Conservation (phyloP, 1,284 basidiomycete genomes). For the Cryptococcus neoformans region DNA sequence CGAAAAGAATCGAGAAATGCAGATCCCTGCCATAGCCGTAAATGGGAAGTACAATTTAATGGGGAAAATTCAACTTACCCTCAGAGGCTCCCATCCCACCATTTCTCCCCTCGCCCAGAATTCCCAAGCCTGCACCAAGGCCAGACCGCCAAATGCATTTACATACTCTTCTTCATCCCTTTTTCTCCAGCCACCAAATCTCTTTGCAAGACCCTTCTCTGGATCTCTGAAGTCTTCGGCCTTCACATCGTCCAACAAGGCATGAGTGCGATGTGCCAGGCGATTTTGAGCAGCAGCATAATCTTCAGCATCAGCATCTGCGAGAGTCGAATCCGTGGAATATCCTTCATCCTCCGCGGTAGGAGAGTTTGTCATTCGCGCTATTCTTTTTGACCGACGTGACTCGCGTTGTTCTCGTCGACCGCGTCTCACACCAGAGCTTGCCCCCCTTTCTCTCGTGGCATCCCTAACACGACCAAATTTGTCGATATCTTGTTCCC, state of each 20-base stretch:
- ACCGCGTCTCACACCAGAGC: constrained; percentile 55
- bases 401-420: constrained; percentile 56
- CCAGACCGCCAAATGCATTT: constrained; percentile 85
- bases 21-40: constrained; percentile 51
- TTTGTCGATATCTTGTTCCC: constrained; percentile 57
- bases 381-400: constrained; percentile 56
- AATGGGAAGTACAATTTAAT: background rate
- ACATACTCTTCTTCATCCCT: constrained; percentile 76
- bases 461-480: constrained; percentile 54
- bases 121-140: constrained; percentile 89
- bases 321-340: constrained; percentile 75
- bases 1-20: constrained; percentile 69
- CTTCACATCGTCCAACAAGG: constrained; percentile 72
- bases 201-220: constrained; percentile 61
- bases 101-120: constrained; percentile 89
- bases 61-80: constrained; percentile 54
- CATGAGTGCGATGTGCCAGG: constrained; percentile 56
- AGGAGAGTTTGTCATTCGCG: constrained; percentile 37
- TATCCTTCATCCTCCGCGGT: constrained; percentile 69
- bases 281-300: constrained; percentile 63
- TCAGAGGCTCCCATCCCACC: constrained; percentile 80
- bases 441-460: constrained; percentile 34
- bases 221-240: constrained; percentile 84
- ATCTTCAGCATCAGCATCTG: constrained; percentile 63
- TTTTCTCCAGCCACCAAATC: constrained; percentile 78